Conservation (phyloP, 176 grass and related monocot species). For the Rhynchospora breviuscula region DNA sequence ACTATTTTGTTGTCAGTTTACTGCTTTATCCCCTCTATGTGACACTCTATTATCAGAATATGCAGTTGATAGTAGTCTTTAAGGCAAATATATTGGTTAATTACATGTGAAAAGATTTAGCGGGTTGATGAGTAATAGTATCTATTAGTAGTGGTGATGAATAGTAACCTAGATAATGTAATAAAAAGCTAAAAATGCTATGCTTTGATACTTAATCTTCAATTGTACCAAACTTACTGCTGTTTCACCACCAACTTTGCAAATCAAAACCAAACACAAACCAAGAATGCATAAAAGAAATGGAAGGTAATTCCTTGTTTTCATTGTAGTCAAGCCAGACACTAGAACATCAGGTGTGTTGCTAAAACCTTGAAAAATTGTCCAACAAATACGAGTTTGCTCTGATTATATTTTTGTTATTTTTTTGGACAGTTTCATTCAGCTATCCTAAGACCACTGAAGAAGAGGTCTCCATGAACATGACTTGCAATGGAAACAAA, state of each 20-base stretch:
- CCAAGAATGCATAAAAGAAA: not conserved
- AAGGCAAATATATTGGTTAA: not conserved
- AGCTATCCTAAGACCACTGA: conserved; percentile 59
- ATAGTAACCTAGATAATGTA: not conserved
- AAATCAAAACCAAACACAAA: not conserved
- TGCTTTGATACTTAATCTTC: not conserved
- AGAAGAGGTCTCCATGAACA: conserved; percentile 85
- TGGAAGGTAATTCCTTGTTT: not conserved
- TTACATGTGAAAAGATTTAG: not conserved
- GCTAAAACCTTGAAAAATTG: not conserved
- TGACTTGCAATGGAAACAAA: conserved; percentile 80
- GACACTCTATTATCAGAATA: not conserved
- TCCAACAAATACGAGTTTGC: not conserved
- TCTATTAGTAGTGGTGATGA: not conserved
- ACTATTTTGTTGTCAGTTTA: not conserved
- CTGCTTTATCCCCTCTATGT: not conserved
- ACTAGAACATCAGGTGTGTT: not conserved
- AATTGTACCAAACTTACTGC: not conserved
- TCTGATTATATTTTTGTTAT: not conserved
- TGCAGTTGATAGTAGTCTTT: not conserved
- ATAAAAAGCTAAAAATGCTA: not conserved
- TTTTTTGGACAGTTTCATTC: conserved; percentile 62
- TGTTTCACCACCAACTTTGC: not conserved
- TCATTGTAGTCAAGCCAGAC: not conserved
- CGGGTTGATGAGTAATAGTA: not conserved